phyloP scores from a whole-genome alignment of 1,139 yeast species.

The Candida sanyaensis region DNA sequence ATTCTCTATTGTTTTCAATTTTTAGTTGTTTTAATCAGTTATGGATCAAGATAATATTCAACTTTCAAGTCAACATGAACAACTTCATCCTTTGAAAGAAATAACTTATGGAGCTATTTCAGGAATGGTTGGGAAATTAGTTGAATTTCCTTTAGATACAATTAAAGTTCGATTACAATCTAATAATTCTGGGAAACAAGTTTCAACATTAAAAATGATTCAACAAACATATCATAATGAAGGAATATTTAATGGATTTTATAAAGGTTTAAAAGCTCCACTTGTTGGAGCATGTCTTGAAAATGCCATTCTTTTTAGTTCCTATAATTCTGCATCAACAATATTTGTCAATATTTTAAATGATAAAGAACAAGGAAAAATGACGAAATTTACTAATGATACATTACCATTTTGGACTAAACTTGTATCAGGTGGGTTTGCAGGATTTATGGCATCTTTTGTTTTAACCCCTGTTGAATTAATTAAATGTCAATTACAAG shows the following conservation, averaged over 20 bases:
- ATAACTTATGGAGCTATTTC: slow-evolving; percentile 54
- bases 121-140: slow-evolving; percentile 80
- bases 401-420: slow-evolving; percentile 39
- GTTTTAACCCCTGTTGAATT: slow-evolving; percentile 88
- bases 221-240: slow-evolving; percentile 59
- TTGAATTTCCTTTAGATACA: slow-evolving; percentile 93
- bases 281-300: slow-evolving; percentile 86
- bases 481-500: slow-evolving; percentile 86
- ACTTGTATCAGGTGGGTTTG: slow-evolving; percentile 70
- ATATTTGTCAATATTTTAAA: slow-evolving; percentile 50
- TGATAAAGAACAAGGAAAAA: slow-evolving; percentile 4
- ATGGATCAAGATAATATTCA: background rate
- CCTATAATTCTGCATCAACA: slow-evolving; percentile 67
- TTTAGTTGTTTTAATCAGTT: background rate
- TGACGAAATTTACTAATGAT: slow-evolving; percentile 15
- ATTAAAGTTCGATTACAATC: slow-evolving; percentile 88
- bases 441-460: slow-evolving; percentile 83
- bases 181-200: slow-evolving; percentile 23
- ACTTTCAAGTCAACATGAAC: slow-evolving; percentile 5
- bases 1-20: no score
- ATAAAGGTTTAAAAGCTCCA: slow-evolving; percentile 76
- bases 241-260: slow-evolving; percentile 56
- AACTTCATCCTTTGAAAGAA: slow-evolving; percentile 34
- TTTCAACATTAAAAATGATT: slow-evolving; percentile 64
- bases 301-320: slow-evolving; percentile 57